Conservation (phyloP, 306 rosid genomes). For the Styphnolobium japonicum region DNA sequence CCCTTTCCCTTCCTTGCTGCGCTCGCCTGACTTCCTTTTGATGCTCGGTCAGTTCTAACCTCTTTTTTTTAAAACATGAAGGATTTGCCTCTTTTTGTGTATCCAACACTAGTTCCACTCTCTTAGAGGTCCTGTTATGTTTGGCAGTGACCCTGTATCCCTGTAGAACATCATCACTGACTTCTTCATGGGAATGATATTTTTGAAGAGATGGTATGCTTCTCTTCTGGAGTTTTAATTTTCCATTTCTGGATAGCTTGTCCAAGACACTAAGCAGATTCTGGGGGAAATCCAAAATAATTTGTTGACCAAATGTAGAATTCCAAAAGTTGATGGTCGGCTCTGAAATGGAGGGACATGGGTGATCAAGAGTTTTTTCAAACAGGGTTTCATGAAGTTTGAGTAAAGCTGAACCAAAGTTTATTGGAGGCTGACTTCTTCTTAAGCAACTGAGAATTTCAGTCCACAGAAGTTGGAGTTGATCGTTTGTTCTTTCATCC, state of each 20-base stretch:
- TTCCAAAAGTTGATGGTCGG: slow-evolving; percentile 74
- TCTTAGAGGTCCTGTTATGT: slow-evolving; percentile 57
- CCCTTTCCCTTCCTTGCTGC: slow-evolving; percentile 70
- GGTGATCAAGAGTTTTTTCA: slow-evolving; percentile 73
- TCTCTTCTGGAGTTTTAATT: slow-evolving; percentile 65
- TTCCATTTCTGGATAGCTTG: slow-evolving; percentile 66
- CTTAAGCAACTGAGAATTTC: slow-evolving; percentile 52
- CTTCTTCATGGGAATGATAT: slow-evolving; percentile 38
- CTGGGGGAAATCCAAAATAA: slow-evolving; percentile 60
- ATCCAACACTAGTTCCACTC: slow-evolving; percentile 47
- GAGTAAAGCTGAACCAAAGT: slow-evolving; percentile 63
- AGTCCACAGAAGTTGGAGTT: slow-evolving; percentile 59
- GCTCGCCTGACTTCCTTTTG: slow-evolving; percentile 80
- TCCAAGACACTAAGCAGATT: slow-evolving; percentile 59
- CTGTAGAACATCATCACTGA: slow-evolving; percentile 22
- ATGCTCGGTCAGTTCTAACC: slow-evolving; percentile 68
- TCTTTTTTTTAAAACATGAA: slow-evolving; percentile 48
- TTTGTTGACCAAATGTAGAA: slow-evolving; percentile 61
- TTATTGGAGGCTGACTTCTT: slow-evolving; percentile 58
- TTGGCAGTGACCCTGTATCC: slow-evolving; percentile 50
- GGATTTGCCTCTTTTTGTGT: slow-evolving; percentile 26
- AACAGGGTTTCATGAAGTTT: slow-evolving; percentile 59
- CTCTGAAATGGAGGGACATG: slow-evolving; percentile 62
- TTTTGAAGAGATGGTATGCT: slow-evolving; percentile 44
- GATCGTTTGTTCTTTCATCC: slow-evolving; percentile 41